These are phyloP conservation scores for Bidens hawaiensis DNA, from an alignment of 140 eudicot species.

Conservation along the genomic window DNA sequence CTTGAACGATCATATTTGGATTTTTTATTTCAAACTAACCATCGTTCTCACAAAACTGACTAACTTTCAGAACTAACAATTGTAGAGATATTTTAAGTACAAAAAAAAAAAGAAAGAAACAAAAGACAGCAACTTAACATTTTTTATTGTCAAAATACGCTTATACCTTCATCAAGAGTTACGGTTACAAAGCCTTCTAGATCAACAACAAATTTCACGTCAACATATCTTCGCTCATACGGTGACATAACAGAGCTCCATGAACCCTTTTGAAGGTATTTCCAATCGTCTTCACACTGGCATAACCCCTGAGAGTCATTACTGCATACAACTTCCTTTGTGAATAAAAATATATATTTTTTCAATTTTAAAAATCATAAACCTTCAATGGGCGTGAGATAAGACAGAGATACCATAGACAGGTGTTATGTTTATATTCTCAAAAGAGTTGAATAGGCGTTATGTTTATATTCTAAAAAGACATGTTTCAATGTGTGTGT, in stretches of 20 bases:
- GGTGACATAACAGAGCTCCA: conserved; percentile 72
- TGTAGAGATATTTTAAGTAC: not conserved
- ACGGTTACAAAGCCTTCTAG: conserved; percentile 61
- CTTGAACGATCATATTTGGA: not conserved
- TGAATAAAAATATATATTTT: not conserved
- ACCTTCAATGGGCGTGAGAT: not conserved
- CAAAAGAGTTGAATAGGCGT: not conserved
- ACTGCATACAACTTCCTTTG: conserved; percentile 35
- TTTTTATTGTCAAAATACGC: not conserved
- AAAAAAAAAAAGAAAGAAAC: not conserved
- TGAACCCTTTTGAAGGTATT: conserved; percentile 46
- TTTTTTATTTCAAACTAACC: not conserved
- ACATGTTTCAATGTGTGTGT: not conserved
- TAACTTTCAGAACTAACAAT: not conserved
- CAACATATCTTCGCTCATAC: conserved; percentile 58
- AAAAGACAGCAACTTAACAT: not conserved
- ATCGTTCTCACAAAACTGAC: not conserved
- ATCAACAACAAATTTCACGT: conserved; percentile 60
- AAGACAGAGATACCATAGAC: not conserved
- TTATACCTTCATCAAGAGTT: conserved; percentile 59
- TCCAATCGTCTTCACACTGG: conserved; percentile 77
- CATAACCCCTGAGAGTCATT: conserved; percentile 69
- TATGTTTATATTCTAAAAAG: not conserved
- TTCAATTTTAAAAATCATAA: not conserved
- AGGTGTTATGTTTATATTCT: not conserved